A percentile compares a stretch with the other conserved stretches of the same genome.
phyloP scores from a whole-genome alignment of 306 rosid species.

The Sindora glabra region DNA sequence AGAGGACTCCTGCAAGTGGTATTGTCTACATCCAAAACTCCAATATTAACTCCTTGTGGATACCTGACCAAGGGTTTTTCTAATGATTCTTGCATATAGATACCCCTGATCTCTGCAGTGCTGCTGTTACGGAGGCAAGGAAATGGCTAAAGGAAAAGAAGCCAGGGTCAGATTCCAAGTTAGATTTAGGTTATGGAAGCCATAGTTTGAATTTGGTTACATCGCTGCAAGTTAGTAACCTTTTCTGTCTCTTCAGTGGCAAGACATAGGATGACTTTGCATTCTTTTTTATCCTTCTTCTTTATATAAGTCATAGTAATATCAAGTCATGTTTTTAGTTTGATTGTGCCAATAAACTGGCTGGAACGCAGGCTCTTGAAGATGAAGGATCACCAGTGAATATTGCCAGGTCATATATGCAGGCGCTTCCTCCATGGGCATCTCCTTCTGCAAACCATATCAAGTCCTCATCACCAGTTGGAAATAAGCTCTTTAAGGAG shows the following conservation, averaged over 20 bases:
- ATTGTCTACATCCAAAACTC: constrained; percentile 14
- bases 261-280: background rate
- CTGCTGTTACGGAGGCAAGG: constrained; percentile 80
- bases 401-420: constrained; percentile 80
- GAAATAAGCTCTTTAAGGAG: constrained; percentile 56
- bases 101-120: constrained; percentile 47
- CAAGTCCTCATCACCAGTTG: constrained; percentile 41
- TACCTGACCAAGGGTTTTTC: constrained; percentile 15
- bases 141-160: constrained; percentile 79
- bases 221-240: constrained; percentile 41
- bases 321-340: background rate
- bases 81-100: constrained; percentile 27
- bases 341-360: constrained; percentile 7
- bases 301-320: background rate
- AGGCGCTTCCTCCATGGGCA: constrained; percentile 74
- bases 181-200: constrained; percentile 43
- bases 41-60: constrained; percentile 2
- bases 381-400: constrained; percentile 84
- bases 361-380: constrained; percentile 43
- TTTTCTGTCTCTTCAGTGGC: constrained; percentile 13
- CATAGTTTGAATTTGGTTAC: constrained; percentile 26
- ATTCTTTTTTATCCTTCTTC: background rate
- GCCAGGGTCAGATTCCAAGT: constrained; percentile 46
- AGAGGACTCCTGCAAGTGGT: constrained; percentile 28
- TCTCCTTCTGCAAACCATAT: constrained; percentile 59